Conservation (phyloP, 495 filamentous ascomycete species). For the Daldinia concentrica region DNA sequence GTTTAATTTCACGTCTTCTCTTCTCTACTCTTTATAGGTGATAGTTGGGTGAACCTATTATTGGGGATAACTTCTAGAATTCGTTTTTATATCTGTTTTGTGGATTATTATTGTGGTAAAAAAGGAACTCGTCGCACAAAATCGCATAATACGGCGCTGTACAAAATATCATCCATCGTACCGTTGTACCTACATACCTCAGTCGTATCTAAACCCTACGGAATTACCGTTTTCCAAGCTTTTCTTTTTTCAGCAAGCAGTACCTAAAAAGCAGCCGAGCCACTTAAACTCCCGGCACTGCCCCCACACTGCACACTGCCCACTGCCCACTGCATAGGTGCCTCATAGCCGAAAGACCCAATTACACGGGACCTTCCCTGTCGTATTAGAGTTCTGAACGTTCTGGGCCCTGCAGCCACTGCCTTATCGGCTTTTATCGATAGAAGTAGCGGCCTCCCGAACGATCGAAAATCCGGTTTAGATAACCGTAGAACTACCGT, state of each 20-base stretch:
- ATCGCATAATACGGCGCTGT: not conserved
- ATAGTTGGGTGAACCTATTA: constrained; percentile 9
- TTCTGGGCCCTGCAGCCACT: constrained; percentile 17
- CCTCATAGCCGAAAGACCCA: constrained; percentile 1
- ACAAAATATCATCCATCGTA: not conserved
- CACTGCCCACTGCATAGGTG: not conserved
- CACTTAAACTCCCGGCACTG: constrained; percentile 3
- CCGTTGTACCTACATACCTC: not conserved
- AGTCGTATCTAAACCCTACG: not conserved
- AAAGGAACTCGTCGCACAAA: constrained; percentile 13
- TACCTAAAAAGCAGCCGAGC: not conserved
- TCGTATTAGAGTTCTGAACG: constrained; percentile 1
- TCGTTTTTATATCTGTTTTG: constrained; percentile 2
- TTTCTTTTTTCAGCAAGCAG: not conserved
- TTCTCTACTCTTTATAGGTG: constrained; percentile 1
- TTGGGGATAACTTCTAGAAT: constrained; percentile 6
- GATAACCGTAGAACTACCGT: constrained; percentile 34
- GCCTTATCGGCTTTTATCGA: constrained; percentile 25
- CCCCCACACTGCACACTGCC: not conserved
- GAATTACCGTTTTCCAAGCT: constrained; percentile 16
- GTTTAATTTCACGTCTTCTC: constrained; percentile 9
- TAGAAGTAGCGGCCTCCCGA: constrained; percentile 13
- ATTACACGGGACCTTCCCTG: constrained; percentile 4
- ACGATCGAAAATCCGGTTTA: constrained; percentile 41
- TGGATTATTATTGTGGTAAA: not conserved